Evolutionary conservation across 2,329 filamentous ascomycete genomes (phyloP), one percentile per base, ranked within the genome.

Genomic region (Nothophaeocryptopus gaeumannii): DNA sequence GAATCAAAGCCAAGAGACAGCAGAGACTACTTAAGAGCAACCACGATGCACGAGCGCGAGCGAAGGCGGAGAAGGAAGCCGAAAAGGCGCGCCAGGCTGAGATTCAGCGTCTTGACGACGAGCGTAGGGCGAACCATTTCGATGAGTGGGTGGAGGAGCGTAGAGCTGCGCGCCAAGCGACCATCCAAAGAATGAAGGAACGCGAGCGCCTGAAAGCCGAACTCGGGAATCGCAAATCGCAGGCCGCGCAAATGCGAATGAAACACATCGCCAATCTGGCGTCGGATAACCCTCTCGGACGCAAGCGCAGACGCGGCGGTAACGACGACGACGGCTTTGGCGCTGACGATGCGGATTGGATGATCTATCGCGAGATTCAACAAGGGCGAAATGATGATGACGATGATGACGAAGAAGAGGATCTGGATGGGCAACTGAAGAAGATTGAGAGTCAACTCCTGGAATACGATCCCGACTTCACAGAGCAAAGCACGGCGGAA

Each of bases 301-400:
- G 91, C 68, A 95, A 96, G 70, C 82, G 92, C 49, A 79, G 89
- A 11, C 84, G 91, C 13, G 90, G 89, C 7, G 88, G 86, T 3
- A 91, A 96, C 65, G 92, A 97, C 66, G 93, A 99, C 63, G 93
- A 99, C 67, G 90, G 89, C 53, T 99, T 99, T 66, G 93, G 93
- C 49, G 91, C 91, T 42, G 92, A 99, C 68, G 93, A 99, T 65
- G 91, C 95, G 50, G 93, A 99, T 69, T 99, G 93, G 93, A 89
- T 89, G 50, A 89, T 99, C 11, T 99, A 99, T 71, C 85, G 93
- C 45, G 89, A 89, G 35, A 95, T 97, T 50, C 88, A 89, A 2
- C 89, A 88, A 1, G 90, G 89, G 43, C 86, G 87, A 45, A 88
- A 92, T 54, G 91, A 96, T 60, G 89, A 93, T 55, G 91, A 96